These are phyloP conservation scores for Neurospora sp. DNA, from an alignment of 495 filamentous ascomycete genomes.

Conservation along the genomic window DNA sequence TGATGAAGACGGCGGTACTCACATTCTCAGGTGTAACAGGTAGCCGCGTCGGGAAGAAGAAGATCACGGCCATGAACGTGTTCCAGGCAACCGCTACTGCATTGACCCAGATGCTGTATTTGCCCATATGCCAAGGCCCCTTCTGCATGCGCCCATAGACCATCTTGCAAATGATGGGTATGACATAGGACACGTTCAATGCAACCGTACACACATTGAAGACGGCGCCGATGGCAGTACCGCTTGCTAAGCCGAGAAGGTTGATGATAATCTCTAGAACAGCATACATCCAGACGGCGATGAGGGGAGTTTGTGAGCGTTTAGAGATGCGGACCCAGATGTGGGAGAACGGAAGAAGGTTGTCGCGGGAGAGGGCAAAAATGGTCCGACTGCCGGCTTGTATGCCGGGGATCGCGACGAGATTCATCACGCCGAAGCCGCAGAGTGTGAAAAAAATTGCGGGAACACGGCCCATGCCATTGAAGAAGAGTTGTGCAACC, in stretches of 20 bases:
- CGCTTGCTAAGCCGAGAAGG: constrained; percentile 52
- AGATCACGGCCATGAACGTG: constrained; percentile 49
- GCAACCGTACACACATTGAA: constrained; percentile 57
- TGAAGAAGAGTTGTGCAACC: constrained; percentile 54
- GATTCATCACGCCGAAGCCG: constrained; percentile 48
- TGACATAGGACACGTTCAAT: constrained; percentile 53
- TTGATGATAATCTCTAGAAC: constrained; percentile 50
- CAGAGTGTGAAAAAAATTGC: constrained; percentile 52
- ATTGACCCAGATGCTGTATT: constrained; percentile 36
- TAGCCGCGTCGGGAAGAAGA: constrained; percentile 46
- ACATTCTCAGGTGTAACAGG: constrained; percentile 40
- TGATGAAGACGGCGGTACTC: constrained; percentile 5
- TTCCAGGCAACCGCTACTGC: constrained; percentile 49
- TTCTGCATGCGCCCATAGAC: constrained; percentile 45
- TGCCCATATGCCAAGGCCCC: constrained; percentile 53
- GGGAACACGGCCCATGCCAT: constrained; percentile 46
- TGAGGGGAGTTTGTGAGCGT: constrained; percentile 48
- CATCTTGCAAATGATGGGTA: constrained; percentile 54
- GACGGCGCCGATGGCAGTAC: constrained; percentile 50
- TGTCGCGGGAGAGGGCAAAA: constrained; percentile 53
- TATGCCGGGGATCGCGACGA: constrained; percentile 52
- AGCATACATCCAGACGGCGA: constrained; percentile 51
- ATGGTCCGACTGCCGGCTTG: constrained; percentile 53
- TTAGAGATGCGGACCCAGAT: constrained; percentile 45
- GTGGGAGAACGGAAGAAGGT: constrained; percentile 43